Evolutionary conservation across 2,329 filamentous ascomycete species (phyloP).

Genomic region (Verticillium nonalfalfae): DNA sequence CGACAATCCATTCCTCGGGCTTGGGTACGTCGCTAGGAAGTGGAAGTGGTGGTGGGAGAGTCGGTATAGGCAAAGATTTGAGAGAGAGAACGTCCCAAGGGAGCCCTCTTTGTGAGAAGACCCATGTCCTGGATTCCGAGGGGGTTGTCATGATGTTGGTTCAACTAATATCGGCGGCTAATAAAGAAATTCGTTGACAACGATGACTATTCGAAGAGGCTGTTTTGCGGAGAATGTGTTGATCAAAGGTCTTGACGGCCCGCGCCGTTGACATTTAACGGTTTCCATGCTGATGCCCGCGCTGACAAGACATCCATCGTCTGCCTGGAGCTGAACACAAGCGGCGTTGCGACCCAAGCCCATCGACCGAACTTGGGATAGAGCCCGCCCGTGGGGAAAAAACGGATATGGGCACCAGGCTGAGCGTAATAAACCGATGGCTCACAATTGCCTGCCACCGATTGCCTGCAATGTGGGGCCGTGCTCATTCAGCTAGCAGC

Average conservation of each 20-base stretch:
- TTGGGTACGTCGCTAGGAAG: constrained; percentile 18
- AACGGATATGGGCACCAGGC: background rate
- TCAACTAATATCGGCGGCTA: background rate
- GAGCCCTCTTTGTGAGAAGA: background rate
- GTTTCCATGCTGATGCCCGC: too few relatives aligned
- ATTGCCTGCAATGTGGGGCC: background rate
- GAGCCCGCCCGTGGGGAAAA: background rate
- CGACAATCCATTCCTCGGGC: constrained; percentile 28
- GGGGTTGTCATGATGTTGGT: background rate
- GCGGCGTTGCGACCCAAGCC: background rate
- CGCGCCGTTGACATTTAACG: too few relatives aligned
- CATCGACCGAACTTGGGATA: background rate
- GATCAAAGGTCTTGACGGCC: too few relatives aligned
- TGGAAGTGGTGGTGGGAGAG: constrained; percentile 18
- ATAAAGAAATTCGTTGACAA: too few relatives aligned
- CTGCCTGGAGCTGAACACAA: background rate
- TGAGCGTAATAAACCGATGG: background rate
- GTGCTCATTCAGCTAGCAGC: background rate
- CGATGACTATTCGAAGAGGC: too few relatives aligned
- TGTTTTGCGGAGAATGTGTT: too few relatives aligned
- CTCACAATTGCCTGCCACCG: background rate
- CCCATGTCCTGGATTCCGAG: background rate
- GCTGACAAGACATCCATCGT: background rate
- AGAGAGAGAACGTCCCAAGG: constrained; percentile 16
- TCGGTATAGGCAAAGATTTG: constrained; percentile 12